Evolutionary conservation across 2,329 filamentous ascomycete genomes (phyloP), one percentile per base, ranked within the genome.

Genomic region (Tricladium varicosporioides): DNA sequence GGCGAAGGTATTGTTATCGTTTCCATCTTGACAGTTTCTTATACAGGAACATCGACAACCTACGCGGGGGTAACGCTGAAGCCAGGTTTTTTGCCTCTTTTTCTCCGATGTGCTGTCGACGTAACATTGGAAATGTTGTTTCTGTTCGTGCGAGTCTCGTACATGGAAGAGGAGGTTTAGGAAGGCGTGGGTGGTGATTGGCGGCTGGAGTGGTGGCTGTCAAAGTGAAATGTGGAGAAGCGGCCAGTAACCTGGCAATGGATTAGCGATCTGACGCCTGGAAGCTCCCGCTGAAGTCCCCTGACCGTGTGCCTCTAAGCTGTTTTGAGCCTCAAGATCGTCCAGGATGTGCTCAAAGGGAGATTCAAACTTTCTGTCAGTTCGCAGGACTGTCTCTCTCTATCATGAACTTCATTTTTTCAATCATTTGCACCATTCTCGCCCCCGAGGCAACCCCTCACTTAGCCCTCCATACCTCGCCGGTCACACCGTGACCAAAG

Each of bases 1-100:
- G 82, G 81, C 51, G 81, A 82, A 59, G 83, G 81, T 63, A 85
- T 83, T 68, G 77, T 79, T 72, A 84, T 81, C 63, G 77, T 77
- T 74, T 85, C 83, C 79, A 81, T 81, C 69, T 61, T 60, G 65
- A 63, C 11, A 56, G 53, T 51, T 64, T 54, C 50, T 59, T 58
- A 43, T 27, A 54, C 40, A 46, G 56, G 56, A 54, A 62, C 62
- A 65, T 65, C 49, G 60, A 65, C 58, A 47, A 27, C 31, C 42
- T 18, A 2, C 44, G 18, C 50, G 36, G 40, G 8, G 19, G 11
- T 22, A 36, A 46, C 27, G 32, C 32, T 18, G 44, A 36, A 51
- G 40, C 33, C n/a, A 42, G 44, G 19, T 52, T 16, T 33, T 54
- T 36, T 36, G 14, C 32, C 18, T 32, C 46, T 45, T 43, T 51